phyloP scores from a whole-genome alignment of 2,329 filamentous ascomycete species.

The Bipolaris gigantea region DNA sequence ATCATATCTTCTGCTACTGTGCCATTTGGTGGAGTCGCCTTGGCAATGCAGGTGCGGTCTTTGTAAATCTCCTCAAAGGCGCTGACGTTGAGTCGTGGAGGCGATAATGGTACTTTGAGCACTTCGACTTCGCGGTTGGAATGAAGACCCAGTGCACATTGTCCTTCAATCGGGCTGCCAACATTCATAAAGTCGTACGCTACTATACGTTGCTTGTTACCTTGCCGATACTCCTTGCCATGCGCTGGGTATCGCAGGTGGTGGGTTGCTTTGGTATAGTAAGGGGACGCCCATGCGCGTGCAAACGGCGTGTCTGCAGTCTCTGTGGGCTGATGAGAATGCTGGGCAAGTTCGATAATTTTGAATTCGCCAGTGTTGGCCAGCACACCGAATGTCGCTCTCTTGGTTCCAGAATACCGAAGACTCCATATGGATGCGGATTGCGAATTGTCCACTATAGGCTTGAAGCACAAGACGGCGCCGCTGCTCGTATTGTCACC shows the following conservation, averaged over 20 bases:
- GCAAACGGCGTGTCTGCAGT: slow-evolving; percentile 24
- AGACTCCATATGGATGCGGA: slow-evolving; percentile 63
- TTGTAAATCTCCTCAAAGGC: slow-evolving; percentile 49
- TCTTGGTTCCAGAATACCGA: slow-evolving; percentile 61
- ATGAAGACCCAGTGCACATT: slow-evolving; percentile 57
- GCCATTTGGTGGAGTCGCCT: slow-evolving; percentile 34
- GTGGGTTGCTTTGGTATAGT: slow-evolving; percentile 51
- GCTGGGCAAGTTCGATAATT: slow-evolving; percentile 57
- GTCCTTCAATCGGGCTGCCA: slow-evolving; percentile 49
- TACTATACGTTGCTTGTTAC: slow-evolving; percentile 55
- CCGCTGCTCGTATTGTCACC: slow-evolving; percentile 58
- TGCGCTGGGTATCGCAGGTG: slow-evolving; percentile 51
- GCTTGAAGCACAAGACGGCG: slow-evolving; percentile 60
- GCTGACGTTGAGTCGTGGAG: slow-evolving; percentile 48
- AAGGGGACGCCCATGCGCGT: slow-evolving; percentile 46
- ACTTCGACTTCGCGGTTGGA: slow-evolving; percentile 56
- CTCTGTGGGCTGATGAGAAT: slow-evolving; percentile 44
- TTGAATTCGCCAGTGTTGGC: slow-evolving; percentile 63
- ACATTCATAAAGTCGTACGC: slow-evolving; percentile 64
- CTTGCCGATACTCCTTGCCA: slow-evolving; percentile 47
- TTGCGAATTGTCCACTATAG: slow-evolving; percentile 54
- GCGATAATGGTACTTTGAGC: slow-evolving; percentile 50
- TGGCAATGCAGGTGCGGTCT: slow-evolving; percentile 36
- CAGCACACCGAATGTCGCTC: slow-evolving; percentile 61
- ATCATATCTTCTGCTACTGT: slow-evolving; percentile 41